Conservation (phyloP, 73 alveolate genomes). For the Effrenium voratum region DNA sequence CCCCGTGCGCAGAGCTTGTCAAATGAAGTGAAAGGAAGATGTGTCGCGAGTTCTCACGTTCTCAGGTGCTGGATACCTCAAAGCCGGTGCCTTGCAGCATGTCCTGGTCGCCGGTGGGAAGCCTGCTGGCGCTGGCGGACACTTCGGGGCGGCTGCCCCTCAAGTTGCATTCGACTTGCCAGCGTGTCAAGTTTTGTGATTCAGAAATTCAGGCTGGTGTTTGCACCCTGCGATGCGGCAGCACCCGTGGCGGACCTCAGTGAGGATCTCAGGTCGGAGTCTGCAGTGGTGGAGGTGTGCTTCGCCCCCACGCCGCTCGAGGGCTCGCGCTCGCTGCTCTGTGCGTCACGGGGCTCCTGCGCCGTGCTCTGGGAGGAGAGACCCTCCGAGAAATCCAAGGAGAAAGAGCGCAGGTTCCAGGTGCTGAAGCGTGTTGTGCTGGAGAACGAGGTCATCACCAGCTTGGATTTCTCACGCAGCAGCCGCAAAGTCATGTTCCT, state of each 20-base stretch:
- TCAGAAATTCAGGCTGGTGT: too few species aligned
- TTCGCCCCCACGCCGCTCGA: background rate
- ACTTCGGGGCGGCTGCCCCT: constrained; percentile 30
- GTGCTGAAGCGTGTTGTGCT: background rate
- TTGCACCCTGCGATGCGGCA: constrained; percentile 3
- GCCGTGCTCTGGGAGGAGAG: background rate
- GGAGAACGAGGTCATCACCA: constrained; percentile 16
- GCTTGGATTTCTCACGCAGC: background rate
- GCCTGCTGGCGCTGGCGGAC: constrained; percentile 46
- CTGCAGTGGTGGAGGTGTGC: constrained; percentile 52
- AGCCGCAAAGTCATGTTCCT: background rate
- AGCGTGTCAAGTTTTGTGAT: too few species aligned
- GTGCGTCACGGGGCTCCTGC: constrained; percentile 2
- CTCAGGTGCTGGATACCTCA: constrained; percentile 23
- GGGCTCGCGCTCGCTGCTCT: background rate
- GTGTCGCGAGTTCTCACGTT: background rate
- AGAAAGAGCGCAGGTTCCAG: background rate
- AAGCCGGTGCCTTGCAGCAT: constrained; percentile 60
- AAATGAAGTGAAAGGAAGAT: too few species aligned
- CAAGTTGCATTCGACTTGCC: too few species aligned
- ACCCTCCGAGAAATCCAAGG: background rate
- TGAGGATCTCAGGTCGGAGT: background rate
- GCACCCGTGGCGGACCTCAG: background rate
- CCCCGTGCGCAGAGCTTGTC: too few species aligned
- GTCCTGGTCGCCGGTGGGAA: constrained; percentile 38